These are phyloP conservation scores for Asterochloris erici DNA, from an alignment of 139 green algal species.

Conservation along the genomic window DNA sequence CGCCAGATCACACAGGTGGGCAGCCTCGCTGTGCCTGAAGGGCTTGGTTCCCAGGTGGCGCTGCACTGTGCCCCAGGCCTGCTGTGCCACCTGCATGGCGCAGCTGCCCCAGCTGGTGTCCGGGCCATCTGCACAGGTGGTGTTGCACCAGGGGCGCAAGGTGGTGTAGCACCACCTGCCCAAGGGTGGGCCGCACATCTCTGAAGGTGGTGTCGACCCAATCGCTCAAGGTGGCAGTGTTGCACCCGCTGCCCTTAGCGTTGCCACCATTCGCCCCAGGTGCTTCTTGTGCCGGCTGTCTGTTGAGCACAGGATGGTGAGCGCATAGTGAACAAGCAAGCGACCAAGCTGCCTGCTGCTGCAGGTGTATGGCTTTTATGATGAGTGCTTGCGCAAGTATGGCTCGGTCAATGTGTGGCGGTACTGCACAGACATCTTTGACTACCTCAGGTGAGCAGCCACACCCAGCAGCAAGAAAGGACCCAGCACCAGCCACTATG, in stretches of 20 bases:
- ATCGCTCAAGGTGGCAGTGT: no score
- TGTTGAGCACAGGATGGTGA: no score
- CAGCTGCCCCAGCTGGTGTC: not conserved
- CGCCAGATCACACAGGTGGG: conserved; percentile 97
- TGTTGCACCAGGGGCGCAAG: no score
- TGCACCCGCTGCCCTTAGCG: no score
- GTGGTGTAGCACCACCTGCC: no score
- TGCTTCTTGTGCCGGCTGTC: no score
- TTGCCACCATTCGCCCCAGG: no score
- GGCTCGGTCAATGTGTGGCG: conserved; percentile 95
- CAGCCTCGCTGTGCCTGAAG: not conserved
- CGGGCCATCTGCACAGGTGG: no score
- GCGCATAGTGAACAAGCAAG: no score
- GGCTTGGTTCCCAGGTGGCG: no score
- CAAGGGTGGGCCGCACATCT: no score
- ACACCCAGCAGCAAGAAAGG: not conserved
- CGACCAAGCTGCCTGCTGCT: not conserved
- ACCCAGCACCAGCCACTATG: not conserved
- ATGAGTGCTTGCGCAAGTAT: conserved; percentile 99
- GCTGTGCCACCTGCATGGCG: not conserved
- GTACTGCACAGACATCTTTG: conserved; percentile 99
- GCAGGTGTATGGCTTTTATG: conserved; percentile 97
- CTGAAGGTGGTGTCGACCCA: not conserved
- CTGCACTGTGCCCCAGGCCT: no score
- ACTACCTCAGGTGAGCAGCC: conserved; percentile 66